These are phyloP conservation scores for Hamamelis virginiana DNA, from an alignment of 164 flowering plant genomes.

Conservation along the genomic window DNA sequence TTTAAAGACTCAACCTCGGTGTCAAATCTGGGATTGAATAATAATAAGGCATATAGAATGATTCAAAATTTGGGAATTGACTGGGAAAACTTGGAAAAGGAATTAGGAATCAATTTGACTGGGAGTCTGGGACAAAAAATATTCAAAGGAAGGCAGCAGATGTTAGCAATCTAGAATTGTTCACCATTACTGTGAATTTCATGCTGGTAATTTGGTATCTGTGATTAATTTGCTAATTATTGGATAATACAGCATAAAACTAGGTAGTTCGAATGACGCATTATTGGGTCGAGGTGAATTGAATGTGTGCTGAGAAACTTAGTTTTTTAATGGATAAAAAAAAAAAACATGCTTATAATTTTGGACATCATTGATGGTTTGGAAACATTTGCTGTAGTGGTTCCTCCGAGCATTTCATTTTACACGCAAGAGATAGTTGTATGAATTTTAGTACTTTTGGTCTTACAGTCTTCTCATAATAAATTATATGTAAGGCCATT, in stretches of 20 bases:
- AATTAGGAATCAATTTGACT: background rate
- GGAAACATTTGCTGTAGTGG: too few species aligned
- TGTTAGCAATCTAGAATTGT: background rate
- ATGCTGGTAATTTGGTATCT: background rate
- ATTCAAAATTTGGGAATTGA: background rate
- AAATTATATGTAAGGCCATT: too few species aligned
- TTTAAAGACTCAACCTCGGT: background rate
- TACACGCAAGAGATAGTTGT: too few species aligned
- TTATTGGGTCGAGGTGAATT: background rate
- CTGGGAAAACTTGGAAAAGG: background rate
- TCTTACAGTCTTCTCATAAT: too few species aligned
- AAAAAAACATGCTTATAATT: background rate
- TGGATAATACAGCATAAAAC: background rate
- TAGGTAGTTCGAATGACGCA: background rate
- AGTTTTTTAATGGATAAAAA: background rate
- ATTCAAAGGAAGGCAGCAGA: background rate
- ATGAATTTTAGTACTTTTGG: too few species aligned
- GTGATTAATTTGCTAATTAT: background rate
- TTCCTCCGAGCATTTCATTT: too few species aligned
- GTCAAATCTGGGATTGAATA: background rate
- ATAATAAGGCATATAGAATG: background rate
- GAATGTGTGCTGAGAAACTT: background rate
- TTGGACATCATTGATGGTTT: background rate
- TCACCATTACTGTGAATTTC: background rate
- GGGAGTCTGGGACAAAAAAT: background rate